Conservation (phyloP, 176 grass and related monocot species). For the Cenchrus purpureus region DNA sequence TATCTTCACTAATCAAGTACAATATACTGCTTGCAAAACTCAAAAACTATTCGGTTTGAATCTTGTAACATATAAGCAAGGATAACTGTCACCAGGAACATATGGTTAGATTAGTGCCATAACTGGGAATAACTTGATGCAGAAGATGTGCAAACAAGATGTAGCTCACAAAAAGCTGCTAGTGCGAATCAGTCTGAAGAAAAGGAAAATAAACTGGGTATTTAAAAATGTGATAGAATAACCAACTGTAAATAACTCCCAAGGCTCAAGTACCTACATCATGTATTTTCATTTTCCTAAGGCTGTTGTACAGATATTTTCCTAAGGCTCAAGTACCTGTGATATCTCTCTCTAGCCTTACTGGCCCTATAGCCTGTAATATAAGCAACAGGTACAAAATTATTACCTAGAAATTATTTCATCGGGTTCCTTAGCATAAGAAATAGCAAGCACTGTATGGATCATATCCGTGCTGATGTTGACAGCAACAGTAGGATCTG, state of each 20-base stretch:
- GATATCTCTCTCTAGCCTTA: not conserved
- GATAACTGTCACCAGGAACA: not conserved
- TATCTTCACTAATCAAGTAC: not conserved
- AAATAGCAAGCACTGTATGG: constrained; percentile 86
- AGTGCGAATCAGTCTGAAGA: not conserved
- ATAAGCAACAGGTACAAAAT: not conserved
- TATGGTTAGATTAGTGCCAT: not conserved
- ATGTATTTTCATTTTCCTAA: constrained; percentile 4
- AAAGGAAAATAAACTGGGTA: not conserved
- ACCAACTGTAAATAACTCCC: not conserved
- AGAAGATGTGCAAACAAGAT: constrained; percentile 9
- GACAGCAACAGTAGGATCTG: constrained; percentile 81
- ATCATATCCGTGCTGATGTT: constrained; percentile 92
- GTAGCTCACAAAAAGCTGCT: not conserved
- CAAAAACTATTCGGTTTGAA: not conserved
- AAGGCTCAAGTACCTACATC: not conserved
- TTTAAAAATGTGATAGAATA: not conserved
- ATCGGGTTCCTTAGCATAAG: constrained; percentile 91
- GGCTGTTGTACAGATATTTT: not conserved
- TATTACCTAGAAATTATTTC: constrained; percentile 92
- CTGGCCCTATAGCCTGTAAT: not conserved
- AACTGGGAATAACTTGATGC: not conserved
- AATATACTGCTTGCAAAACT: not conserved
- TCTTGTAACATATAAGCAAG: constrained; percentile 10
- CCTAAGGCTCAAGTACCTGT: not conserved